Base-by-base conservation (phyloP, 306 rosid species). In the Vicia faba region DNA sequence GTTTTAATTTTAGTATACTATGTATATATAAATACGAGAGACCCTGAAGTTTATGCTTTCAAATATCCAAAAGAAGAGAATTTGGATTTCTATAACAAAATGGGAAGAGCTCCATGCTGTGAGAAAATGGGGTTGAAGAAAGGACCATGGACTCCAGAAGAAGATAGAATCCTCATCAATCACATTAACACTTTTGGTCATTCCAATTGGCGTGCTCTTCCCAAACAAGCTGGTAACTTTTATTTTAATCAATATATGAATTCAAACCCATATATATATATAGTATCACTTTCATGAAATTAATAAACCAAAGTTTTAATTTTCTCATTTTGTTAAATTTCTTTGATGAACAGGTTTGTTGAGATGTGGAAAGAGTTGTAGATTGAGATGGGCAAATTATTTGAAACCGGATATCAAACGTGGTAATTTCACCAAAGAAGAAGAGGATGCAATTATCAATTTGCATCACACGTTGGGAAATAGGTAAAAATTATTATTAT, bases 41-140 rank as follows among this genome's bases (percentile, higher is more conserved):
- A 19, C 36, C 8, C 28, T 12, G 12, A 12, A 49, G 5, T 26
- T 64, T 2, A 39, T 25, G 57, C 58, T 51, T 39, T 68, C 14
- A 51, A 44, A 14, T 48, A 55, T 55, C 61, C 38, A 55, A 54
- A 60, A 59, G 44, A 58, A 57, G 41, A 57, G 14, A 29, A 57
- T 48, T 71, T 48, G 43, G 11, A 14, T 39, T 25, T 39, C 15
- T 40, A 62, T 51, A 4, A 16, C 20, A 74, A 75, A 20, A 92
- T 92, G 98, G 98, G 74, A 51, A 82, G 98, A 81, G 92, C 91
- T 74, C 96, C 98, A 25, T 92, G 98, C 72, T 92, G 98, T 36
- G 89, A 81, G 81, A 87, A 89, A 79, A 86, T 89, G 96, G 98
- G 98, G 55, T 68, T 92, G 78, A 92, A 89, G 88, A 92, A 61